Conservation (phyloP, 441 rosid species). For the Croton laevigatus region DNA sequence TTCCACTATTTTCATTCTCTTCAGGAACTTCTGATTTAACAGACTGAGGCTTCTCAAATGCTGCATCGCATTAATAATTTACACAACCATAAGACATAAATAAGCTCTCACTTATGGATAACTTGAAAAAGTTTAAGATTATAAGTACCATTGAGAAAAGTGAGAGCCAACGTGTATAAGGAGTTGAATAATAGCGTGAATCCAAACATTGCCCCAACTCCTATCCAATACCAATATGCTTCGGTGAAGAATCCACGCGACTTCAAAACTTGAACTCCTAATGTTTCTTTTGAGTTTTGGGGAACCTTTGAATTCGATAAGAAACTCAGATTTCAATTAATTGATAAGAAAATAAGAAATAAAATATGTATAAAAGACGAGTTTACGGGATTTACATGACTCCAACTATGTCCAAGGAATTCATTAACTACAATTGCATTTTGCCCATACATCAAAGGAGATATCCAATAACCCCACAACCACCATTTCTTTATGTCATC, state of each 20-base stretch:
- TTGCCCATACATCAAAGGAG: slow-evolving; percentile 81
- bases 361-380: background rate
- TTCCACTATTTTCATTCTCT: slow-evolving; percentile 20
- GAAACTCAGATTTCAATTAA: background rate
- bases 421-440: slow-evolving; percentile 72
- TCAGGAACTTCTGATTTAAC: slow-evolving; percentile 36
- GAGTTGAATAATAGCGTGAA: slow-evolving; percentile 52
- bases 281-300: slow-evolving; percentile 36
- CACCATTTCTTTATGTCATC: slow-evolving; percentile 72
- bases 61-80: slow-evolving; percentile 31
- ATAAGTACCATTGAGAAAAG: slow-evolving; percentile 49
- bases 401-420: slow-evolving; percentile 80
- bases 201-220: slow-evolving; percentile 54
- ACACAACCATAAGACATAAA: background rate
- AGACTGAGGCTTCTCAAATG: slow-evolving; percentile 58
- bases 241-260: slow-evolving; percentile 57
- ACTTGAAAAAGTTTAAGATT: background rate
- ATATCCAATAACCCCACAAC: slow-evolving; percentile 78
- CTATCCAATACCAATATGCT: slow-evolving; percentile 71
- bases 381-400: slow-evolving; percentile 37
- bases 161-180: slow-evolving; percentile 48
- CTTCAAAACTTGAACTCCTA: slow-evolving; percentile 52
- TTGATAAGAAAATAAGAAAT: background rate
- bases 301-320: slow-evolving; percentile 26
- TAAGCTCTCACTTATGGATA: background rate